Base-by-base conservation (phyloP, 164 flowering plant genomes). In the grape (Vitis vinifera) region DNA sequence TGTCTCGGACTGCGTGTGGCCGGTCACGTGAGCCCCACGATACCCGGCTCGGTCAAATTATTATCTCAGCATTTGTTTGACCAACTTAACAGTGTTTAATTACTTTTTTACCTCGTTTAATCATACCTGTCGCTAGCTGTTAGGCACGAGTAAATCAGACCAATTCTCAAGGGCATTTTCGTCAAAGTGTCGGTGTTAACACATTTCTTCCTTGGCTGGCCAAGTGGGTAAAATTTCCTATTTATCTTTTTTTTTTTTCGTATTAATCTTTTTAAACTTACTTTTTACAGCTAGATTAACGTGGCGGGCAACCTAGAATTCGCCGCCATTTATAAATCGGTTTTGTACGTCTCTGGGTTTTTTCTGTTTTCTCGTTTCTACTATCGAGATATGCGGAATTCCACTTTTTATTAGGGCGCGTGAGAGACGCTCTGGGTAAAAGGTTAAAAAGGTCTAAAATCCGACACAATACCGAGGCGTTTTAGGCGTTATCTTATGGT, bases 11-110 rank as follows among this genome's bases (percentile, higher is more conserved):
- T 52, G 5, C 72, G 78, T 61, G 78, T 47, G 9, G 55, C 62
- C 14, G 55, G 75, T 75, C 86, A 84, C 83, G 86, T 80, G 86
- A 78, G 79, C 30, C 77, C 80, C 78, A 77, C 63, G 75, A 71
- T 75, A 56, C 78, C 75, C 82, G 78, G 77, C 69, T 74, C 71
- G 72, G 86, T 84, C 84, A 84, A 75, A 65, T 66, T 69, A 17
- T 76, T 68, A 73, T 71, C 10, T 59, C 55, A 17, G 13, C 53
- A 68, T n/a, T 53, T 5, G 51, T 71, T 75, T 75, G 72, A 73
- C 69, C 58, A 62, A 2, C 27, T 57, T 14, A 52, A 51, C 16
- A 51, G 8, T 8, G 52, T 65, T 12, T 68, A 61, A 59, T 59
- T 55, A 47, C 63, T 11, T 10, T 31, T 30, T 57, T 23, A 17